Evolutionary conservation across 225 moss, liverwort and hornwort genomes (phyloP), one percentile per base, ranked within the genome.

Genomic region (Marchantia polymorpha): DNA sequence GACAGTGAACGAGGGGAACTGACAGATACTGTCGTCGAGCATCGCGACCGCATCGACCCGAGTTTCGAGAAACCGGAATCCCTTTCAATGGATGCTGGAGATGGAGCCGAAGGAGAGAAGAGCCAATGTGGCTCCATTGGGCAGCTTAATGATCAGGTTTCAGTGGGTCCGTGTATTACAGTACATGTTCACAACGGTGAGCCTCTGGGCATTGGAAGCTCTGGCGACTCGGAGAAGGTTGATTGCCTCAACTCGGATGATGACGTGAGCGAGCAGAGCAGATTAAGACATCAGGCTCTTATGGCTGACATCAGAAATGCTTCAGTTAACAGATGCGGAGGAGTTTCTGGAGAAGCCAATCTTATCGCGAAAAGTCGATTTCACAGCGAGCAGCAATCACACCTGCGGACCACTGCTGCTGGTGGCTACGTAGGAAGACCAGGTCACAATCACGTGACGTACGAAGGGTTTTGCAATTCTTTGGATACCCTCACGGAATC

Each of bases 381-480:
- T 59, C 55, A 55, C 59, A 59, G 19, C 39, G 75, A 75, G 59
- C 64, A 75, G 59, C 71, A 75, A 19, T 59, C 39, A 59, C 75
- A 58, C 17, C 7, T 58, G 75, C 1, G 59, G 31, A 30, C 59
- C 75, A 59, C 7, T 20, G 3, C 31, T 31, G 0, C 5, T 4
- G 20, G 31, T 75, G 26, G 20, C 0, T 27, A 59, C 8, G 12
- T 59, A 3, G 54, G 16, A 39, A 39, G 39, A 29, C 10, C 47
- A 7, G 16, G 17, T 73, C 10, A 29, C 23, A 16, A 15, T 73
- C 22, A 48, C 19, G 6, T 49, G 22, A 54, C 25, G 16, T 53
- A 74, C 50, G 74, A 74, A 54, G 50, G 72, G 51, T 72, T 25
- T 49, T 74, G 25, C 54, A 56, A 53, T 53, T 74, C 54, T 0